Percentiles rank a stretch among this genome's conserved stretches.
Conservation (phyloP, 768 basidiomycete genomes). For the Leccinum uliginosum region DNA sequence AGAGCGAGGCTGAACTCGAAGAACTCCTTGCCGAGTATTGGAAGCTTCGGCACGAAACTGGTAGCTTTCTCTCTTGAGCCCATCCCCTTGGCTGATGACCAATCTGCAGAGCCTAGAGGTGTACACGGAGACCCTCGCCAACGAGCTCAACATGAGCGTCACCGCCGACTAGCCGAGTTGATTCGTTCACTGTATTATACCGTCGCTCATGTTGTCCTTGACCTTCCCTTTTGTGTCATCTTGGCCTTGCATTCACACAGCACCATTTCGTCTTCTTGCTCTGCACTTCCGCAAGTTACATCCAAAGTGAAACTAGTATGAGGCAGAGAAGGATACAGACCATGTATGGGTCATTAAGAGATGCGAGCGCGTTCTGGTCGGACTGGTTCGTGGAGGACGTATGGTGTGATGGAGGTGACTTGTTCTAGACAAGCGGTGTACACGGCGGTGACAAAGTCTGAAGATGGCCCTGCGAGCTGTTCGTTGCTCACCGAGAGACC, state of each 20-base stretch:
- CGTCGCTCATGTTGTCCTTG: slow-evolving; percentile 11
- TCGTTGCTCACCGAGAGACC: slow-evolving; percentile 61
- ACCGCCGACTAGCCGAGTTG: slow-evolving; percentile 19
- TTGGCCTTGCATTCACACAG: slow-evolving; percentile 56
- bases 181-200: slow-evolving; percentile 20
- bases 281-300: slow-evolving; percentile 59
- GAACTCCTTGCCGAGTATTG: slow-evolving; percentile 82
- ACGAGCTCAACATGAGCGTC: slow-evolving; percentile 66
- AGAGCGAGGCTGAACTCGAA: slow-evolving; percentile 74
- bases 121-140: slow-evolving; percentile 83
- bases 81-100: not conserved
- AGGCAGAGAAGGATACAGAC: slow-evolving; percentile 33
- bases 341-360: slow-evolving; percentile 48
- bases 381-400: slow-evolving; percentile 54
- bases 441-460: slow-evolving; percentile 67
- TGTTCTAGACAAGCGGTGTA: slow-evolving; percentile 71
- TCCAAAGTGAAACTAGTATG: slow-evolving; percentile 61
- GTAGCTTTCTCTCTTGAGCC: slow-evolving; percentile 32
- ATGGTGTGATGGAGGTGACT: slow-evolving; percentile 59
- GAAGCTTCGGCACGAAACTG: slow-evolving; percentile 72
- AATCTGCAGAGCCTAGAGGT: slow-evolving; percentile 61
- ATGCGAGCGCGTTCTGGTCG: slow-evolving; percentile 50
- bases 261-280: slow-evolving; percentile 61
- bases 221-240: slow-evolving; percentile 33
- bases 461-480: slow-evolving; percentile 61